phyloP scores from a whole-genome alignment of 2,329 filamentous ascomycete genomes.

The Epichloe scottii region DNA sequence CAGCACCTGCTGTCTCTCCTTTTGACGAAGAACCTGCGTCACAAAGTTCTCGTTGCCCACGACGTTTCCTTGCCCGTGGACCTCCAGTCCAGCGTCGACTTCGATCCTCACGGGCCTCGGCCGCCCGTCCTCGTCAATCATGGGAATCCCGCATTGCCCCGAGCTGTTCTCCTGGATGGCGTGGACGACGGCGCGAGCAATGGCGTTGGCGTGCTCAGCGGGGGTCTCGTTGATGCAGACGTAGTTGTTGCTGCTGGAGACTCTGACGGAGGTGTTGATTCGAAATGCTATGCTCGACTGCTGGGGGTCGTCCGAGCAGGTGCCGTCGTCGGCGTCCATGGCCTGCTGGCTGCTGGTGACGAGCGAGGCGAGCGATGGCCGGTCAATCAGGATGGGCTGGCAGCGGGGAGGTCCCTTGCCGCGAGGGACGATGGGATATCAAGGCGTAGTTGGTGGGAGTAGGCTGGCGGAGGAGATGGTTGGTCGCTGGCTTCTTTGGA shows the following conservation, averaged over 20 bases:
- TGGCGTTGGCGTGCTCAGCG: constrained; percentile 25
- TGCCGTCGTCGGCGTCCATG: background rate
- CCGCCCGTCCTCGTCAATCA: constrained; percentile 32
- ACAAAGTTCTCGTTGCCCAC: constrained; percentile 24
- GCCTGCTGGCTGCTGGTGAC: background rate
- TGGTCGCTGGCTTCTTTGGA: constrained; percentile 7
- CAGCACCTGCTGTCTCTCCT: background rate
- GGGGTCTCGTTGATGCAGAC: constrained; percentile 29
- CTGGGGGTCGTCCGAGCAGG: background rate
- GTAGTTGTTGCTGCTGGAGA: constrained; percentile 36
- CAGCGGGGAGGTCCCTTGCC: background rate
- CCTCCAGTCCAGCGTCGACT: constrained; percentile 32
- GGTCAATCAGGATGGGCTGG: background rate
- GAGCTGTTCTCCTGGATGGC: constrained; percentile 30
- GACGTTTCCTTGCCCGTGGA: constrained; percentile 32
- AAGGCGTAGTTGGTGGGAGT: constrained; percentile 13
- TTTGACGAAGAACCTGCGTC: constrained; percentile 13
- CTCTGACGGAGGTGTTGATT: constrained; percentile 34
- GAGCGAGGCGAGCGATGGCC: background rate
- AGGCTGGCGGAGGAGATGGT: constrained; percentile 18
- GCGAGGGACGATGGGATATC: background rate
- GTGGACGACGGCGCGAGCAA: constrained; percentile 32
- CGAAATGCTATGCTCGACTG: constrained; percentile 30
- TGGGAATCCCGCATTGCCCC: constrained; percentile 27
- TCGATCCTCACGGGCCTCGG: constrained; percentile 29